A percentile compares a stretch with the other conserved stretches of the same genome.
phyloP scores from a whole-genome alignment of 768 basidiomycete genomes.

The Sporobolomyces pararoseus region DNA sequence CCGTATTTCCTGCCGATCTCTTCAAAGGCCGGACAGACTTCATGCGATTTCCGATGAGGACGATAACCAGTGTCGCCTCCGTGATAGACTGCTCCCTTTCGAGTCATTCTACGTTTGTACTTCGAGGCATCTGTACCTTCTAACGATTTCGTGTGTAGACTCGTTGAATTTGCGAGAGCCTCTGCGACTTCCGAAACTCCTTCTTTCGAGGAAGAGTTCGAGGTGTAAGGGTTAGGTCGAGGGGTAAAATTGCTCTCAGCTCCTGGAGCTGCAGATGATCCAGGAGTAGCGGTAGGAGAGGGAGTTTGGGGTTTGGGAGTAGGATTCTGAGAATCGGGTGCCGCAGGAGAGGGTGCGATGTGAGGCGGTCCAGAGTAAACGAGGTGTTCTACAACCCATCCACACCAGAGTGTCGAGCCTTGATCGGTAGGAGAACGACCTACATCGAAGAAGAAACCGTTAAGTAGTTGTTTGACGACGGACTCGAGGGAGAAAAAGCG shows the following conservation, averaged over 20 bases:
- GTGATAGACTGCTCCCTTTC: constrained; percentile 18
- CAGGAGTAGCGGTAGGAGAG: constrained; percentile 1
- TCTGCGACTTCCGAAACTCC: constrained; percentile 2
- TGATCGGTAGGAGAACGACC: constrained; percentile 51
- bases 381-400: constrained; percentile 52
- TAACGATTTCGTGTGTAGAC: neutral
- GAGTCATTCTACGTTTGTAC: constrained; percentile 8
- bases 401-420: constrained; percentile 51
- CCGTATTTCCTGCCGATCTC: constrained; percentile 53
- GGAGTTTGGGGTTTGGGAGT: neutral
- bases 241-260: neutral
- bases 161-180: constrained; percentile 10
- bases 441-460: no score
- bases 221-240: constrained; percentile 11
- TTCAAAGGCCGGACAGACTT: constrained; percentile 52
- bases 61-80: constrained; percentile 51
- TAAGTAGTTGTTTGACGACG: no score
- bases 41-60: constrained; percentile 41
- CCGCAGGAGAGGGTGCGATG: neutral
- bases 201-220: neutral
- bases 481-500: neutral
- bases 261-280: neutral
- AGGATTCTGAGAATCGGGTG: neutral
- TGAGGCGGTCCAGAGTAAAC: constrained; percentile 1
- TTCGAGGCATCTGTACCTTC: neutral